Percentiles rank a stretch among this genome's conserved stretches.
Evolutionary conservation across 371 early-diverging fungal species (phyloP).

Genomic region (Paraphysoderma sedebokerense): DNA sequence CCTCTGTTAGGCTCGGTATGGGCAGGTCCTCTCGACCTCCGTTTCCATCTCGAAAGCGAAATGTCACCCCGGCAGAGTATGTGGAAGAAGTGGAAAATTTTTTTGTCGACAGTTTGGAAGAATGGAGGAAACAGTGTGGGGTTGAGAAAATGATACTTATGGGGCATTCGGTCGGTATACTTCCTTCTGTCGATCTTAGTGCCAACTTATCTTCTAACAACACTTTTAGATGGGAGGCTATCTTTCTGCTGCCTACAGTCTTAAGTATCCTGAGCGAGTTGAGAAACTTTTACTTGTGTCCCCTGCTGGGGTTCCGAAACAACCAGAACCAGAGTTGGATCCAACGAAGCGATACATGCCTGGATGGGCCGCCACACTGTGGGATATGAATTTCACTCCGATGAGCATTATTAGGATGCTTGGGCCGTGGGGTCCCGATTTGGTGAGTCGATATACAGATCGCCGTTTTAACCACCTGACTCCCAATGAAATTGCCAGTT

Average conservation of each 20-base stretch:
- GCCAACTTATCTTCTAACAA: background rate
- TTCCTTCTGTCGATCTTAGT: conserved; percentile 2
- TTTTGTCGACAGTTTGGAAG: conserved; percentile 81
- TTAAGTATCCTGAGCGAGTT: conserved; percentile 74
- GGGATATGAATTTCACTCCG: conserved; percentile 62
- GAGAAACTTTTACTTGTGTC: conserved; percentile 75
- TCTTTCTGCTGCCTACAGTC: conserved; percentile 64
- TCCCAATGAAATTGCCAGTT: conserved; percentile 25
- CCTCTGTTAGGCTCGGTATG: too few species aligned
- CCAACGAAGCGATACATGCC: background rate
- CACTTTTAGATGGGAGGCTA: too few species aligned
- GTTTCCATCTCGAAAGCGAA: conserved; percentile 6
- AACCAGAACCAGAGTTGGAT: background rate
- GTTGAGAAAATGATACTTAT: conserved; percentile 65
- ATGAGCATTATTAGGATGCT: conserved; percentile 55
- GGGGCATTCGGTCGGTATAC: conserved; percentile 71
- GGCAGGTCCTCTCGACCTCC: conserved; percentile 14
- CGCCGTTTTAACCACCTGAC: conserved; percentile 46
- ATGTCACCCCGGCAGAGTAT: conserved; percentile 3
- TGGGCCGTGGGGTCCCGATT: conserved; percentile 60
- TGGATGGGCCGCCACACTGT: conserved; percentile 21
- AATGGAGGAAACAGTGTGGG: conserved; percentile 60
- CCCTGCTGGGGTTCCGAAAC: conserved; percentile 34
- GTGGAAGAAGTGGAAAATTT: conserved; percentile 50
- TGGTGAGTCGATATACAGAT: conserved; percentile 47